A percentile compares a stretch with the other conserved stretches of the same genome.
Conservation (phyloP, 768 basidiomycete species). For the Russula earlei region DNA sequence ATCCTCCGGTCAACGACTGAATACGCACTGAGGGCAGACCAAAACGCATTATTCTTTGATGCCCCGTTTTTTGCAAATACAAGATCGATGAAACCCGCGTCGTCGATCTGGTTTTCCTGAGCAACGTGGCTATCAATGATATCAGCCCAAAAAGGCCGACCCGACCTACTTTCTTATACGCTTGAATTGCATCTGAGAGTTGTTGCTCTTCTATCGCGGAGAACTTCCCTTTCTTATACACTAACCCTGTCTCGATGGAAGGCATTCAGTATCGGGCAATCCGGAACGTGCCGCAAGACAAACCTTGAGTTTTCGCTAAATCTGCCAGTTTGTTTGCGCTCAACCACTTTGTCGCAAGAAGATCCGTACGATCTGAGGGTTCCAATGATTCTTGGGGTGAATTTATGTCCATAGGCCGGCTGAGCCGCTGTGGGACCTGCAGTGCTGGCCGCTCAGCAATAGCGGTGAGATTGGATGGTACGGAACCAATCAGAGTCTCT, state of each 20-base stretch:
- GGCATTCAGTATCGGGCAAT: neutral
- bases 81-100: constrained; percentile 48
- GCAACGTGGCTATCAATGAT: constrained; percentile 8
- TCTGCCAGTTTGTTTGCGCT: constrained; percentile 57
- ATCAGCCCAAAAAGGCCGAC: neutral
- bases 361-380: constrained; percentile 49
- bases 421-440: constrained; percentile 2
- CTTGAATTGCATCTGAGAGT: constrained; percentile 52
- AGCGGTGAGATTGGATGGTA: neutral
- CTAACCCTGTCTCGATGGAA: constrained; percentile 43
- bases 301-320: constrained; percentile 61
- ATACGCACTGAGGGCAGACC: constrained; percentile 68
- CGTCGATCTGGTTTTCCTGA: constrained; percentile 42
- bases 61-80: constrained; percentile 63
- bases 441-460: neutral
- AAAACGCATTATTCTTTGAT: constrained; percentile 52
- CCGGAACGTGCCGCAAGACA: neutral
- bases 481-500: neutral
- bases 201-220: constrained; percentile 68
- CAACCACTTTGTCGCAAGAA: constrained; percentile 76
- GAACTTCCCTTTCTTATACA: constrained; percentile 84
- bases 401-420: neutral
- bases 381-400: constrained; percentile 28
- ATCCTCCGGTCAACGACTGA: neutral
- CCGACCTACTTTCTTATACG: constrained; percentile 45